Conservation (phyloP, 1,139 yeast species). For the Yamadazyma songkhlaensis region DNA sequence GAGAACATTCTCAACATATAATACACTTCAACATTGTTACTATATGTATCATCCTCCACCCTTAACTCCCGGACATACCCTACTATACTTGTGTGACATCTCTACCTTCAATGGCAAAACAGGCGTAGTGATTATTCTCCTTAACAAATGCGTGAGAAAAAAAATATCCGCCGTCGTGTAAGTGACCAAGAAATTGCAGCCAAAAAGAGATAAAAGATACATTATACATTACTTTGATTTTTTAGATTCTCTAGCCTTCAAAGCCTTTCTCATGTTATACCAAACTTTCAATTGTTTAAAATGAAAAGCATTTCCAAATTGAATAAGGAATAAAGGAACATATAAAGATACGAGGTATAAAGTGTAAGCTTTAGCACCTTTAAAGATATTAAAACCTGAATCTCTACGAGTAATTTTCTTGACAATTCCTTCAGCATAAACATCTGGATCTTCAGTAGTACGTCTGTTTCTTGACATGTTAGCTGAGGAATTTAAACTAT, state of each 20-base stretch:
- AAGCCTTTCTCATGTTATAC: conserved; percentile 10
- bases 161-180: neutral
- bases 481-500: conserved; percentile 22
- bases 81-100: conserved; percentile 12
- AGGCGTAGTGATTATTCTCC: conserved; percentile 1
- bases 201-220: neutral
- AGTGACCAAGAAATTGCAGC: neutral
- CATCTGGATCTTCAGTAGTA: conserved; percentile 20
- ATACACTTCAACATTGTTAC: too few relatives aligned
- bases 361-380: conserved; percentile 21
- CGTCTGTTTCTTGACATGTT: conserved; percentile 25
- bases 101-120: neutral
- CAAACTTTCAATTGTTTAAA: conserved; percentile 31
- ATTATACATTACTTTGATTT: neutral
- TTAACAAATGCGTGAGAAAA: neutral
- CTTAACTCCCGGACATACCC: too few relatives aligned
- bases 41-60: too few relatives aligned
- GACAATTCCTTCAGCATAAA: conserved; percentile 32
- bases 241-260: neutral
- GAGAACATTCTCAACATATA: too few relatives aligned
- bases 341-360: conserved; percentile 22
- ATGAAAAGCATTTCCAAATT: conserved; percentile 22
- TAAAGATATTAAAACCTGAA: conserved; percentile 31
- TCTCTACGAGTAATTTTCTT: conserved; percentile 18
- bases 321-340: conserved; percentile 31